Percentiles rank a stretch among this genome's conserved stretches.
Conservation (phyloP, 2,329 filamentous ascomycete genomes). For the Pleomassaria siparia region DNA sequence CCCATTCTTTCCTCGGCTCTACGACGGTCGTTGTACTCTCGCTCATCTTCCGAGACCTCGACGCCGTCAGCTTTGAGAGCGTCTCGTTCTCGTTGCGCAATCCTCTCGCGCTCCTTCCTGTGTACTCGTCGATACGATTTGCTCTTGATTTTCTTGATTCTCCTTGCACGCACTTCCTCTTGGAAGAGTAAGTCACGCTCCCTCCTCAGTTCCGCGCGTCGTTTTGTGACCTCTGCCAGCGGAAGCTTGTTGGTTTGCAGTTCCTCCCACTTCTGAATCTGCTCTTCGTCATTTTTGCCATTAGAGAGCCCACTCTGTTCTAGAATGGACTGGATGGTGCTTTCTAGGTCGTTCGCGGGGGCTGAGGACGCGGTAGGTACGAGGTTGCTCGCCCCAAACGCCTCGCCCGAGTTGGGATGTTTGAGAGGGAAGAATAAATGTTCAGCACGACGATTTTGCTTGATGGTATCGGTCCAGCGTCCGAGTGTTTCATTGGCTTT, state of each 20-base stretch:
- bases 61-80: conserved; percentile 61
- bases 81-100: conserved; percentile 59
- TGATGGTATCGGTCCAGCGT: conserved; percentile 93
- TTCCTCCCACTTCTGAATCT: conserved; percentile 69
- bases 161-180: conserved; percentile 83
- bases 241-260: conserved; percentile 72
- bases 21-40: conserved; percentile 68
- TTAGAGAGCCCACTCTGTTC: conserved; percentile 79
- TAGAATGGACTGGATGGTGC: conserved; percentile 83
- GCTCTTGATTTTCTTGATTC: conserved; percentile 99
- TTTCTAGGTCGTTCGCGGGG: conserved; percentile 79
- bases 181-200: conserved; percentile 83
- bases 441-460: conserved; percentile 87
- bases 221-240: conserved; percentile 70
- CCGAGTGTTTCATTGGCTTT: conserved; percentile 90
- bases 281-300: conserved; percentile 61
- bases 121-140: conserved; percentile 93
- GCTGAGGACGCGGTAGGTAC: conserved; percentile 59
- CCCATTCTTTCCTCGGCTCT: conserved; percentile 85
- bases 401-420: conserved; percentile 65
- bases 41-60: conserved; percentile 64
- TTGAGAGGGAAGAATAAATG: conserved; percentile 85
- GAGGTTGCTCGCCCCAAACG: conserved; percentile 64
- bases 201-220: conserved; percentile 73
- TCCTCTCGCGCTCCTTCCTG: conserved; percentile 70